Base-by-base conservation (phyloP, 352 stramenopile genomes). In the Globisporangium echinulatum region DNA sequence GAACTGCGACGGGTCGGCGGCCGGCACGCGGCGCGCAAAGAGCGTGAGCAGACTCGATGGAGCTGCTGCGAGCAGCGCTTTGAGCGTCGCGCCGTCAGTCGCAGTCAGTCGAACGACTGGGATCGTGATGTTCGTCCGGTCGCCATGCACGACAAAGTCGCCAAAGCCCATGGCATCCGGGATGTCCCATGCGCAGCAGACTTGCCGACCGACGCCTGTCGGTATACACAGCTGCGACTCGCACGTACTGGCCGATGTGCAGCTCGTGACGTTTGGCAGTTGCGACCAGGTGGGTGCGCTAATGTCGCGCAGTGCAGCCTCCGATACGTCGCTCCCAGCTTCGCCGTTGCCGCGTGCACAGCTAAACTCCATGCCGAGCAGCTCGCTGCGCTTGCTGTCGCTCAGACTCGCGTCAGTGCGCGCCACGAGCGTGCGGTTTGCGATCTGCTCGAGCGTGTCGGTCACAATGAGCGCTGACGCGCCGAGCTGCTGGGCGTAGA, bases 101-200 rank as follows among this genome's bases (percentile, higher is more conserved):
- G 88, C 88, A n/a, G 61, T 75, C 52, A 93, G 61, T 0, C 79
- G 76, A n/a, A 93, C 74, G n/a, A 90, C 79, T 0, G 82, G 66
- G 54, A 93, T 82, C 33, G 66, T 75, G 11, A 93, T 74, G 33
- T 81, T 62, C 42, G 57, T 63, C 43, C 70, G 68, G 47, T 75
- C 68, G 7, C 63, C 59, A 17, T 85, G 68, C 2, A 71, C 40
- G 36, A 70, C 57, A 2, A 75, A 71, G 17, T 50, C 64, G 33
- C 69, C 61, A 54, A 88, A 90, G 49, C 76, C 78, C 70, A 93
- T 91, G 56, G 71, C 64, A 58, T 93, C 81, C 6, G 81, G 76
- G 11, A 92, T 71, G 60, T 91, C 81, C 81, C 84, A 93, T n/a
- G 68, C 71, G 44, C 84, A 93, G 64, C 84, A 93, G 15, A 93